Base-by-base conservation (phyloP, 768 basidiomycete genomes). In the Tulasnella sp. region DNA sequence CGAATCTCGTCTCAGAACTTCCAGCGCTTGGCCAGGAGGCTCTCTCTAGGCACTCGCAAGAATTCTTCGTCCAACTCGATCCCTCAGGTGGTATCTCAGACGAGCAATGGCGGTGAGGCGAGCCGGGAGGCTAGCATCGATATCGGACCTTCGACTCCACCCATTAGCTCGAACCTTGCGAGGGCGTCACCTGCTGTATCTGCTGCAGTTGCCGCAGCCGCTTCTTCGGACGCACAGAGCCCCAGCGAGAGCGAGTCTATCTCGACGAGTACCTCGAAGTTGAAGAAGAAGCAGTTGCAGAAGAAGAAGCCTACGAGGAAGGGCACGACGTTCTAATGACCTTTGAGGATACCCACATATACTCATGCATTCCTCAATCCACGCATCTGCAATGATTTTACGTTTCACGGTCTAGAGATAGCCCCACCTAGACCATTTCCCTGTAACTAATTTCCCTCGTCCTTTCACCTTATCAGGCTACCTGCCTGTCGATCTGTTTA, bases 1-100 rank as follows among this genome's bases (percentile, higher is more conserved):
- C 80, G 86, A 19, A 88, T 86, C 60, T 83, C 86, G 8, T 85
- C 86, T 26, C 88, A 92, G 69, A 90, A 90, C 67, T 87, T 92
- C 76, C 86, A 50, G 52, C 79, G 86, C 17, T 68, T 91, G 38
- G 88, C 87, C 15, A 75, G 86, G 61, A 76, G 81, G 63, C 83
- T 91, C 58, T 88, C 87, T 9, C 13, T 70, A 86, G 45, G 78
- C 75, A 27, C 78, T 0, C 77, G 42, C n/a, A 45, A 59, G 15
- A 21, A 42, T 5, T 43, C 61, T 9, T 11, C 24, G 17, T 27
- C 19, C 45, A 48, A 48, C 45, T 21, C 26, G 7, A 27, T 48
- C n/a, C 45, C 45, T 27, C 19, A 27, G n/a, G 45, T 48, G n/a
- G 15, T 15, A 38, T 38, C 34, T 38, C 34, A 38, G 34, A 10